Conservation (phyloP, 2,329 filamentous ascomycete genomes). For the Aspergillus niger region DNA sequence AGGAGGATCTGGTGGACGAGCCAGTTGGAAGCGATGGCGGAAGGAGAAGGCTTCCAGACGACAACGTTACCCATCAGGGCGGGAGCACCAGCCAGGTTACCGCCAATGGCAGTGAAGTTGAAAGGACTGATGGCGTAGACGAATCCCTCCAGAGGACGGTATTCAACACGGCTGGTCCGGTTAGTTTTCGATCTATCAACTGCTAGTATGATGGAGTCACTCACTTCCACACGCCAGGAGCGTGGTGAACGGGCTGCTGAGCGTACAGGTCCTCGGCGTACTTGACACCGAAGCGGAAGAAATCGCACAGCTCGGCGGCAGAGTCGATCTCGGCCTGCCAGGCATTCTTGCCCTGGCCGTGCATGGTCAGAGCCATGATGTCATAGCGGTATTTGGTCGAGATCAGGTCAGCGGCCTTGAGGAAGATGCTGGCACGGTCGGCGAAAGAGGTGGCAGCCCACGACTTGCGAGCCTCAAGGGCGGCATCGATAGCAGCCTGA, state of each 20-base stretch:
- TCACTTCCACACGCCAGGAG: constrained; percentile 82
- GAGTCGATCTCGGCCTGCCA: constrained; percentile 99
- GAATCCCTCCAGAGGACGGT: constrained; percentile 89
- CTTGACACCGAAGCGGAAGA: constrained; percentile 87
- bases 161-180: constrained; percentile 66
- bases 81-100: constrained; percentile 79
- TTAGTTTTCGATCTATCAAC: constrained; percentile 3
- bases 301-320: constrained; percentile 88
- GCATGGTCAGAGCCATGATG: constrained; percentile 92
- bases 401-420: constrained; percentile 92
- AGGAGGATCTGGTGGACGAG: constrained; percentile 86
- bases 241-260: constrained; percentile 82
- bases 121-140: constrained; percentile 93
- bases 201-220: constrained; percentile 18
- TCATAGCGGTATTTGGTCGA: constrained; percentile 93
- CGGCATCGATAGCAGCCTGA: constrained; percentile 75
- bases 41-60: constrained; percentile 94
- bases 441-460: constrained; percentile 89
- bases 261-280: constrained; percentile 90
- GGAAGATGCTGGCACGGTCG: constrained; percentile 88
- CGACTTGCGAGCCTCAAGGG: constrained; percentile 77
- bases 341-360: constrained; percentile 96
- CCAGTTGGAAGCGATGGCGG: constrained; percentile 86
- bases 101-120: constrained; percentile 95
- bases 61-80: constrained; percentile 93